Percentiles rank a stretch among this genome's conserved stretches.
phyloP scores from a whole-genome alignment of 106 monocot species.

The Dendrobium catenatum region DNA sequence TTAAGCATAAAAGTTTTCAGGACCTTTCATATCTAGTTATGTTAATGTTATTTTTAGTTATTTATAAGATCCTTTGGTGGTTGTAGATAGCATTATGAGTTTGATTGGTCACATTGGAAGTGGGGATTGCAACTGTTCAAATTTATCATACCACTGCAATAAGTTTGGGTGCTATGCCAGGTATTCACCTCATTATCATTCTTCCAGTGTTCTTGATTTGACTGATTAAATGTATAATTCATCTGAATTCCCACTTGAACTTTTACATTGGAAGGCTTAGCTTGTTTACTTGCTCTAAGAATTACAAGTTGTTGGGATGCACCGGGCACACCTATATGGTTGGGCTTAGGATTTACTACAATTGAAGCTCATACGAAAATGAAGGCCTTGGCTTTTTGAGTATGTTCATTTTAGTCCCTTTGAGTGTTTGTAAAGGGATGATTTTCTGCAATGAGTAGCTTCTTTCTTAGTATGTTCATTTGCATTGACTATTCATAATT shows the following conservation, averaged over 20 bases:
- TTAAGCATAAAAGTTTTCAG: neutral
- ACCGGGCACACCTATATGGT: neutral
- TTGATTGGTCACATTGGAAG: constrained; percentile 20
- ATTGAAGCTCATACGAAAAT: neutral
- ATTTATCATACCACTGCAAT: constrained; percentile 26
- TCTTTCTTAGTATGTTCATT: neutral
- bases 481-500: neutral
- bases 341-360: neutral
- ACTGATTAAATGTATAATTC: neutral
- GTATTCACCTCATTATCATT: constrained; percentile 10
- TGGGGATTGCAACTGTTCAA: constrained; percentile 11
- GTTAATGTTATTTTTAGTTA: neutral
- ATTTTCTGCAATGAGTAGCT: neutral
- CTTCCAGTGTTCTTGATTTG: neutral
- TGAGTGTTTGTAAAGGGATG: neutral
- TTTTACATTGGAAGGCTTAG: neutral
- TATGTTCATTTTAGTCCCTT: neutral
- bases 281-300: neutral
- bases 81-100: constrained; percentile 23
- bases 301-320: neutral
- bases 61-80: neutral
- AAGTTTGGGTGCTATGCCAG: constrained; percentile 36
- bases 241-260: neutral
- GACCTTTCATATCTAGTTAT: neutral
- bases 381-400: neutral